Evolutionary conservation across 805 yeast genomes (phyloP), one percentile per base, ranked within the genome.

Genomic region (Naumovozyma dairenensis): DNA sequence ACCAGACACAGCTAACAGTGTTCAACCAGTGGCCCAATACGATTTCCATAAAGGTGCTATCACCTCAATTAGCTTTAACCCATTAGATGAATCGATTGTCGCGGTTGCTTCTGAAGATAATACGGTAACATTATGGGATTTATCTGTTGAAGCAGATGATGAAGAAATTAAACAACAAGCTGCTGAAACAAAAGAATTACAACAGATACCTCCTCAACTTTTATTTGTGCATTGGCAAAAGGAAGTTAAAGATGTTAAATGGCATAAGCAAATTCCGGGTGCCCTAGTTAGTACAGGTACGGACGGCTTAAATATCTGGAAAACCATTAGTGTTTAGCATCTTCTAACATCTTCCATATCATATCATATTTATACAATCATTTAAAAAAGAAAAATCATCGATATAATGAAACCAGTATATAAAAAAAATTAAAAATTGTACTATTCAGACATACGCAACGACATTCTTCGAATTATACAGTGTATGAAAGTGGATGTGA

Each of bases 251-350:
- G 98, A 92, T 58, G 96, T 89, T 31, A 82, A 93, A 62, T 92
- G 98, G 98, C 96, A 89, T 61, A 76, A 67, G 52, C 97, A 92
- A 65, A 83, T 92, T 36, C 98, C 98, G 3, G 98, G 98, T 31
- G 79, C 94, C 45, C 70, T 92, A 53, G 85, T 86, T 13, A 78
- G 93, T 49, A 89, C 97, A 2, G 98, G 98, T 45, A 79, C 89
- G 24, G 96, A 89, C 51, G 98, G 98, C 25, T 67, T 92, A 57
- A 82, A 83, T 52, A 66, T 89, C 26, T 92, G 96, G 96, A 92
- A 92, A 66, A 89, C 96, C 14, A 92, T 92, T 51, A 81, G 94
- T 57, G 95, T 89, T 26, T 87, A 67, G 50, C 15, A 3, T 16
- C n/a, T n/a, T n/a, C n/a, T n/a, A n/a, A n/a, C 13, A 15, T 10